phyloP scores from a whole-genome alignment of 2,329 filamentous ascomycete species.

The Diaporthe helianthi region DNA sequence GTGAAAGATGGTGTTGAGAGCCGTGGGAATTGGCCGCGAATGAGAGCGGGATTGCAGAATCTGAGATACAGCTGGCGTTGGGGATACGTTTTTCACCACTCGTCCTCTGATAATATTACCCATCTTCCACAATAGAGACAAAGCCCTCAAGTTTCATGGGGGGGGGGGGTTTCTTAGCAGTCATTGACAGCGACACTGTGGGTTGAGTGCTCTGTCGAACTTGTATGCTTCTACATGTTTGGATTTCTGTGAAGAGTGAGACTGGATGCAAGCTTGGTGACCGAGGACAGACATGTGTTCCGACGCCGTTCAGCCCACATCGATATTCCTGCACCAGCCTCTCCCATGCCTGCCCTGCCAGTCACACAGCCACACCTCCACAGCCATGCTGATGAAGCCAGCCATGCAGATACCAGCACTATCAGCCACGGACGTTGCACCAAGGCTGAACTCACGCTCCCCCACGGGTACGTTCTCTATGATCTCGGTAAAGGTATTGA shows the following conservation, averaged over 20 bases:
- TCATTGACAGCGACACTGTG: not conserved
- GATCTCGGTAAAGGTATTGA: constrained; percentile 95
- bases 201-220: not conserved
- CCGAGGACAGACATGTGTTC: too few relatives aligned
- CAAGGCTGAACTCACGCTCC: constrained; percentile 89
- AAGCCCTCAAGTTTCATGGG: not conserved
- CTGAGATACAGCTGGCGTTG: not conserved
- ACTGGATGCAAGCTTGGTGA: not conserved
- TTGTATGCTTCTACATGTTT: not conserved
- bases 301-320: constrained; percentile 43
- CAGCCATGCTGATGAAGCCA: constrained; percentile 79
- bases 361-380: constrained; percentile 82
- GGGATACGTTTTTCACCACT: not conserved
- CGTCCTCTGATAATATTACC: not conserved
- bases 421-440: constrained; percentile 90
- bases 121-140: not conserved
- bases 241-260: not conserved
- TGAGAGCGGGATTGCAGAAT: not conserved
- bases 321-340: constrained; percentile 71
- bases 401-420: constrained; percentile 90
- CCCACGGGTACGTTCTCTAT: constrained; percentile 78
- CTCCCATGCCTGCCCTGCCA: constrained; percentile 86
- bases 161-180: not conserved
- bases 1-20: constrained; percentile 1
- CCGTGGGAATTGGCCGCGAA: not conserved